phyloP scores from a whole-genome alignment of 257 asterid genomes.

The Solanum stenotomum region DNA sequence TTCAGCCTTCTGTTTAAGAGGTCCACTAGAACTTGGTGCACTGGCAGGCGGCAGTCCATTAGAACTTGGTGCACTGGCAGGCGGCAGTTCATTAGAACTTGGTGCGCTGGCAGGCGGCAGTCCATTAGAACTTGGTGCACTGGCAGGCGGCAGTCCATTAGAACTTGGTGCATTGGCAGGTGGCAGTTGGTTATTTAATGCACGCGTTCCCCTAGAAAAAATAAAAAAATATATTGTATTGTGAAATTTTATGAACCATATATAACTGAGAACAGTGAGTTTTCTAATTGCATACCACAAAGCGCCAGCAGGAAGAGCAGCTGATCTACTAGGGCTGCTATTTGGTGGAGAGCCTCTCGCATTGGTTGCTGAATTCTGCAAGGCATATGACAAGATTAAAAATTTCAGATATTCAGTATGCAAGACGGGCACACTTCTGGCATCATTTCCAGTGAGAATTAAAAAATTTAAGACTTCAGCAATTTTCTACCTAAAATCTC shows the following conservation, averaged over 20 bases:
- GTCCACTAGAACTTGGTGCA: slow-evolving; percentile 31
- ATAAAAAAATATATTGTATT: not conserved
- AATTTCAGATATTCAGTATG: not conserved
- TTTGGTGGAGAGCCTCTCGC: slow-evolving; percentile 48
- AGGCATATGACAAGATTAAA: not conserved
- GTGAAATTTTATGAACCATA: not conserved
- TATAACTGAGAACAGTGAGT: slow-evolving; percentile 2
- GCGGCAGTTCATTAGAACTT: slow-evolving; percentile 23
- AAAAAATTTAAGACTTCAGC: not conserved
- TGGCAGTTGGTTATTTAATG: slow-evolving; percentile 38
- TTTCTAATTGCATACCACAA: slow-evolving; percentile 48
- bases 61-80: slow-evolving; percentile 30
- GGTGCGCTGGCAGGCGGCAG: slow-evolving; percentile 28
- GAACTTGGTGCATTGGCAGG: slow-evolving; percentile 32
- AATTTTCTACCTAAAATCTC: not conserved
- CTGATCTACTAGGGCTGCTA: slow-evolving; percentile 85
- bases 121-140: slow-evolving; percentile 29
- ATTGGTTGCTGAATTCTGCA: slow-evolving; percentile 28
- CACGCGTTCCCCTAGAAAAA: slow-evolving; percentile 71
- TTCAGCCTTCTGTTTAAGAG: slow-evolving; percentile 34
- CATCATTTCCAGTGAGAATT: not conserved
- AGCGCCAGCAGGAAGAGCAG: slow-evolving; percentile 90
- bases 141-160: slow-evolving; percentile 26
- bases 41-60: slow-evolving; percentile 30
- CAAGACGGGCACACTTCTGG: not conserved